Base-by-base conservation (phyloP, 2,329 filamentous ascomycete genomes). In the Phyllosticta citrichinensis region DNA sequence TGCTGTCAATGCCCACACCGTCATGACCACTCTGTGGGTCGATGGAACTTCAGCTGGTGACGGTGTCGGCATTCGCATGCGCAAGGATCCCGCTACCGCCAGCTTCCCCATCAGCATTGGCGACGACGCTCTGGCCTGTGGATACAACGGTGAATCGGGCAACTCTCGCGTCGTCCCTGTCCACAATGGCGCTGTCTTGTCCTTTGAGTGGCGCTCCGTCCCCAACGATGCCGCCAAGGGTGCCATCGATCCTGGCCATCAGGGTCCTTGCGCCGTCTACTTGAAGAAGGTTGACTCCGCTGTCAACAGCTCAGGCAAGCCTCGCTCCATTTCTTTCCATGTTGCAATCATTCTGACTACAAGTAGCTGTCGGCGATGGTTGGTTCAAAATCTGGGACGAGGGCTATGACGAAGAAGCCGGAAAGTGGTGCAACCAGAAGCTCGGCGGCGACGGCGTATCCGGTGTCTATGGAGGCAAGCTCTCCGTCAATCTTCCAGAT, bases 321-420 rank as follows among this genome's bases (percentile, higher is more conserved):
- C 17, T 20, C 57, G 33, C 30, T n/a, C 8, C n/a, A 11, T 1
- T 24, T 52, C 12, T 33, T 22, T 20, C 25, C 24, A 25, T 22
- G 20, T 4, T 27, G 9, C 19, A 35, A 20, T 20, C 12, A 47
- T 22, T 22, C 60, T 62, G 55, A 57, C 55, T 35, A 22, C 2
- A n/a, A 11, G 51, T 17, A 68, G 69, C 58, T 56, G 63, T 79
- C 24, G 87, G 87, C 4, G 75, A 78, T 57, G 87, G 87, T 50
- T 92, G 88, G 88, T 88, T 91, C 80, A 91, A 91, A 79, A 82
- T 91, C 69, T 89, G 81, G 78, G 81, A 88, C 62, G 80, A 86
- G 57, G 86, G 85, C 54, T 89, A 87, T 73, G 79, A 88, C 66
- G 70, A 74, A 5, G 66, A 70, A 5, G 76, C 77, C 1, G 71